Conservation (phyloP, 208 protist species). For the Leishmania turanica region DNA sequence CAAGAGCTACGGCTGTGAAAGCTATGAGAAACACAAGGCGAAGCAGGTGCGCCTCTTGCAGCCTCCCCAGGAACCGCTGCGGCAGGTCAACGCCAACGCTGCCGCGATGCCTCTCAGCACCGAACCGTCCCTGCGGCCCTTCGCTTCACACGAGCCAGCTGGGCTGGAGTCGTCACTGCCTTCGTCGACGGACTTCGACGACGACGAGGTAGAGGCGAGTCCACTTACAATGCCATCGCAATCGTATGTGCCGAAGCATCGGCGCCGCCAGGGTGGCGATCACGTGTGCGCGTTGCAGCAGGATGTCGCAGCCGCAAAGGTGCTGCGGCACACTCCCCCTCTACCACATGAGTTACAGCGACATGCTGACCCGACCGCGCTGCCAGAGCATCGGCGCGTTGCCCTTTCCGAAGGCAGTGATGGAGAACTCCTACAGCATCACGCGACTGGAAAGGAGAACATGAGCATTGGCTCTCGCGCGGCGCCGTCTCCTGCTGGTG, state of each 20-base stretch:
- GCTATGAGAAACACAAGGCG: constrained; percentile 21
- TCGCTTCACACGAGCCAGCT: not conserved
- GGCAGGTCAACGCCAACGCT: constrained; percentile 17
- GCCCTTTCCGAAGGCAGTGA: not conserved
- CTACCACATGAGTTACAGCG: not conserved
- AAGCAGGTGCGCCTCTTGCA: constrained; percentile 9
- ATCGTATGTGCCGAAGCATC: constrained; percentile 18
- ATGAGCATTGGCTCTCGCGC: not conserved
- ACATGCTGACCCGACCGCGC: not conserved
- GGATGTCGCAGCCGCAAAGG: not conserved
- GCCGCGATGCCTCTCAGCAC: not conserved
- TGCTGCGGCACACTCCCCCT: not conserved
- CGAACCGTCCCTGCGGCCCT: not conserved
- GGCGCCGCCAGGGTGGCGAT: not conserved
- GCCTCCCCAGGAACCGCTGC: constrained; percentile 12
- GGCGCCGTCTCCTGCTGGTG: not conserved
- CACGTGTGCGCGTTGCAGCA: not conserved
- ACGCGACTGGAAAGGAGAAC: not conserved
- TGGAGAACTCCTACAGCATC: not conserved
- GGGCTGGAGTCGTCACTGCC: not conserved
- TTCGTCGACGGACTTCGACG: not conserved
- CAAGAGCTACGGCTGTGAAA: constrained; percentile 22
- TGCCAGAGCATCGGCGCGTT: too few relatives aligned
- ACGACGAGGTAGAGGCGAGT: constrained; percentile 18
- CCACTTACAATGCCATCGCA: constrained; percentile 23